Conservation (phyloP, 371 early-diverging fungal species). For the Mycotypha africana region DNA sequence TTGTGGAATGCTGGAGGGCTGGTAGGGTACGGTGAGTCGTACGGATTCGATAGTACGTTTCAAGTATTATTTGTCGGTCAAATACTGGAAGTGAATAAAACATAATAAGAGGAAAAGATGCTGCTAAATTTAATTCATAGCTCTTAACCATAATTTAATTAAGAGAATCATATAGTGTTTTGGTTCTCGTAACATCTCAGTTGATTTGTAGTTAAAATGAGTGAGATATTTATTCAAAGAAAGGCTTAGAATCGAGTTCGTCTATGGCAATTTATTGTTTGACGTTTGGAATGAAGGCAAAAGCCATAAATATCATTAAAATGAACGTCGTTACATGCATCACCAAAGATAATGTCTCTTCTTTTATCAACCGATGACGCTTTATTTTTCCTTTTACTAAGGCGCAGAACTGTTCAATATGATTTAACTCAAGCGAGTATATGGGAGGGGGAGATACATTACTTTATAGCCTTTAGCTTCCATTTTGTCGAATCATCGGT, state of each 20-base stretch:
- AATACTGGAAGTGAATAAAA: too few species aligned
- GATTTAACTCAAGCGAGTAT: too few species aligned
- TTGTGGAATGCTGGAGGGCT: too few species aligned
- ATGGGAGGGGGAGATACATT: conserved; percentile 1
- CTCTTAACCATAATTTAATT: conserved; percentile 9
- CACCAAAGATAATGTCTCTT: too few species aligned
- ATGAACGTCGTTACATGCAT: too few species aligned
- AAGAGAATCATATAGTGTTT: conserved; percentile 11
- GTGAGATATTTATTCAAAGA: conserved; percentile 7
- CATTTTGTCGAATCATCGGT: conserved; percentile 13
- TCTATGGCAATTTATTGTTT: conserved; percentile 9
- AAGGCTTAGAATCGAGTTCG: conserved; percentile 4
- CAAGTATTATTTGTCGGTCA: too few species aligned
- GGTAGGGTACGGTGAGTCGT: too few species aligned
- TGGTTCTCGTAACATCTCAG: conserved; percentile 3
- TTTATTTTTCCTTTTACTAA: too few species aligned
- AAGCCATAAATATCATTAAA: conserved; percentile 7
- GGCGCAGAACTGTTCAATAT: too few species aligned
- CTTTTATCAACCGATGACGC: too few species aligned
- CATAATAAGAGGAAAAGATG: conserved; percentile 20
- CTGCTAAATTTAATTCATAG: conserved; percentile 6
- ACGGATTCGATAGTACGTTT: too few species aligned
- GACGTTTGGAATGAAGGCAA: conserved; percentile 4
- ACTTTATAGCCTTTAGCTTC: conserved; percentile 12
- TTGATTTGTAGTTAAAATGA: conserved; percentile 8